Evolutionary conservation across 805 yeast species (phyloP), one percentile per base, ranked within the genome.

Genomic region (Candida glaebosa): DNA sequence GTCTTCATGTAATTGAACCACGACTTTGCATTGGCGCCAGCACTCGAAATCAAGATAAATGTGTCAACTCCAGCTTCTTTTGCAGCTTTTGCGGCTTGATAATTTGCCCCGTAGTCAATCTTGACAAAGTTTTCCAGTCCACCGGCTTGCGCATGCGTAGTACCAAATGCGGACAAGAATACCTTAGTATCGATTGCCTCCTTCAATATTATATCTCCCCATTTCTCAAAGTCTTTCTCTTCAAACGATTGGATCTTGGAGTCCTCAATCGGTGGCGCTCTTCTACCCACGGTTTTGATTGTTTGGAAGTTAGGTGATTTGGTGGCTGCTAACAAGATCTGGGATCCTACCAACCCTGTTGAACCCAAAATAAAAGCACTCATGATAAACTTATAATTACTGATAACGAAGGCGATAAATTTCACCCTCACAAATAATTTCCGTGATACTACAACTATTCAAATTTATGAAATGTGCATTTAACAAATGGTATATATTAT

Each of bases 281-380:
- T 68, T 54, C 93, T 74, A 3, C 79, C 59, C 3, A 85, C 47
- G 3, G 87, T 71, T 28, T 61, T 61, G 4, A 83, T 56, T 16
- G 67, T 61, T 2, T 59, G 41, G 31, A 75, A 67, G 2, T 60
- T 51, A 1, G 63, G 44, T 3, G 75, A 59, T 7, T 54, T 46
- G 30, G 61, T 59, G 4, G 78, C 76, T 18, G 60, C 60, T 40
- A 68, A 72, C 40, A 86, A 56, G 44, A 86, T 72, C 18, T 66
- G 71, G 18, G 69, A 51, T 6, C 96, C 96, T 42, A 84, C 82
- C 16, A 87, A 63, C 2, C 96, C 96, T 1, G 96, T 87, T 20
- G 89, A 75, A 2, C 96, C 96, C 34, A 86, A 59, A 12, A 60
- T 39, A 24, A 54, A 38, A 2, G 54, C 53, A 39, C 49, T 55